Evolutionary conservation across 1,139 yeast species (phyloP), one percentile per base, ranked within the genome.

Genomic region (Yamadazyma blattariae): DNA sequence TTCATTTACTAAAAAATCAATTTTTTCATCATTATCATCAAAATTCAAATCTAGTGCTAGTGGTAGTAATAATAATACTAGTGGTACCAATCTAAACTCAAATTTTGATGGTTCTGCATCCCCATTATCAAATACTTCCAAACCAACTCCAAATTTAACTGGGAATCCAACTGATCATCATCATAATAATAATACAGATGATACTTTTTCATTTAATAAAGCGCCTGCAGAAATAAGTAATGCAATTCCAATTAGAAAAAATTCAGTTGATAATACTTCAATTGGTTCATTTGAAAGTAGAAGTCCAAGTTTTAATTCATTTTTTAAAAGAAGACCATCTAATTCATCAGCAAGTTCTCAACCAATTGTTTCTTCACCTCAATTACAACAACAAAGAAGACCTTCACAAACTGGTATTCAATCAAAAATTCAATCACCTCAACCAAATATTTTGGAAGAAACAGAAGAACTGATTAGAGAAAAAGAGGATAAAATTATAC

Each of bases 21-120:
- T 76, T 9, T 73, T 76, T 53, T 66, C 75, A 41, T 67, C 76
- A 5, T 49, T 79, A 11, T 77, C 83, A 2, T 74, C 82, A 3
- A 78, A 78, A 48, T 70, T 78, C 45, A 76, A 71, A 41, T 54
- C 63, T 9, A 25, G 24, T 26, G 5, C 25, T 13, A 27, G 26
- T 19, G 13, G 8, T 17, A 5, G 7, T 5, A 17, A 23, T n/a
- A 11, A 13, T n/a, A 23, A 7, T n/a, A 11, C 25, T 12, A 11
- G 17, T 9, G 7, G 19, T 17, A 17, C 19, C 5, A 17, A 17
- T 17, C 7, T 7, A 17, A 17, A 5, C 7, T 17, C 19, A 5
- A 7, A 5, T 17, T 5, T 7, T 17, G 19, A 17, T 17, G 19
- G 19, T 7, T 17, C 7, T 5, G 5, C 7, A 5, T 17, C 19